A percentile compares a stretch with the other conserved stretches of the same genome.
Evolutionary conservation across 2,329 filamentous ascomycete genomes (phyloP).

Genomic region (Colletotrichum tropicicola): DNA sequence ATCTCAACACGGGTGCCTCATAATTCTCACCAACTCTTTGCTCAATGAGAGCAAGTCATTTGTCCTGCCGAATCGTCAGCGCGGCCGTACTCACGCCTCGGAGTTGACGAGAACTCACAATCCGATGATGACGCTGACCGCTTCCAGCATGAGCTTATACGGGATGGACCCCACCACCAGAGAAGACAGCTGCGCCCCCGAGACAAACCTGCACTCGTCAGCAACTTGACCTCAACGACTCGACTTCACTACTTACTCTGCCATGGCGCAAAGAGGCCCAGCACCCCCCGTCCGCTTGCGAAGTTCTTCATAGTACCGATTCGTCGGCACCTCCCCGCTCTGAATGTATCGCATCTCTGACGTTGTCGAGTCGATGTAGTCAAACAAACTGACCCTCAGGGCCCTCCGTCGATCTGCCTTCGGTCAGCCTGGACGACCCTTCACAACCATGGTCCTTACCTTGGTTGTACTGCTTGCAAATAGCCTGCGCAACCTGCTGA

Average conservation of each 20-base stretch:
- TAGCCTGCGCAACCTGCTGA: slow-evolving; percentile 6
- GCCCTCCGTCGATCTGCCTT: slow-evolving; percentile 8
- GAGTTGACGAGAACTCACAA: neutral
- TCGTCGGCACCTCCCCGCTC: slow-evolving; percentile 16
- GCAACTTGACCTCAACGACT: neutral
- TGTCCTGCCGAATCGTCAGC: slow-evolving; percentile 13
- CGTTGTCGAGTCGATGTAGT: slow-evolving; percentile 25
- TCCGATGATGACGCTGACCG: slow-evolving; percentile 23
- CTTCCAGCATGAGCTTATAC: slow-evolving; percentile 10
- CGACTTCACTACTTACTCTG: slow-evolving; percentile 11
- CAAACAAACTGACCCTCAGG: slow-evolving; percentile 12
- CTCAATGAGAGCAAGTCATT: slow-evolving; percentile 26
- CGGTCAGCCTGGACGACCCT: neutral
- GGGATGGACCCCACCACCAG: neutral
- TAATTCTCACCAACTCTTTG: slow-evolving; percentile 27
- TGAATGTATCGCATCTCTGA: slow-evolving; percentile 17
- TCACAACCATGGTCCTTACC: neutral
- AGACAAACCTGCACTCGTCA: slow-evolving; percentile 21
- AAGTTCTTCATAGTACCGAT: slow-evolving; percentile 10
- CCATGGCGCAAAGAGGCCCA: slow-evolving; percentile 21
- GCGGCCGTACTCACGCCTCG: neutral
- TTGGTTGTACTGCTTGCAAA: slow-evolving; percentile 15
- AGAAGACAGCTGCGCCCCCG: slow-evolving; percentile 1
- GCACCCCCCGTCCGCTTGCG: slow-evolving; percentile 22
- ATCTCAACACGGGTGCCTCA: neutral